Percentiles rank a stretch among this genome's conserved stretches.
phyloP scores from a whole-genome alignment of 163 green algal genomes.

The Chloromonas sp. region DNA sequence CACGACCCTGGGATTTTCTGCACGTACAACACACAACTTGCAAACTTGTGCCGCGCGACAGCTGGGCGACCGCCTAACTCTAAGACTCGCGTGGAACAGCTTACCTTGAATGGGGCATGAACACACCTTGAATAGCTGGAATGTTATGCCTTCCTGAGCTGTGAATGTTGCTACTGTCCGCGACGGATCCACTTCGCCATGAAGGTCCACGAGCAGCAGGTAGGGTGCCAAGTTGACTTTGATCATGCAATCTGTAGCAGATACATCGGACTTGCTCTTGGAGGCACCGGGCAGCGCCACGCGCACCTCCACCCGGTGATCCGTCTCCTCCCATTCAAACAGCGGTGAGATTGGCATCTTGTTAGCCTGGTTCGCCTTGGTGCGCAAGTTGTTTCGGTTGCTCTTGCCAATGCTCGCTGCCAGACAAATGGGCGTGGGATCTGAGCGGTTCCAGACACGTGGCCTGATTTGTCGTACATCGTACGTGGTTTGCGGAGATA shows the following conservation, averaged over 20 bases:
- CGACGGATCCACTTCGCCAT: constrained; percentile 39
- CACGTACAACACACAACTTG: not conserved
- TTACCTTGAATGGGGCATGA: not conserved
- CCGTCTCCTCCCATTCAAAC: constrained; percentile 53
- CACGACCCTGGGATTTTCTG: constrained; percentile 29
- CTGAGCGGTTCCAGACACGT: too few species aligned
- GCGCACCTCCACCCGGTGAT: constrained; percentile 27
- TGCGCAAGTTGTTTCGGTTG: too few species aligned
- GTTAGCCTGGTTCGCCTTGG: too few species aligned
- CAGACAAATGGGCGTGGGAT: too few species aligned
- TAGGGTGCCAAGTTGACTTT: constrained; percentile 64
- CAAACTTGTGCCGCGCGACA: too few species aligned
- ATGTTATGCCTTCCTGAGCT: constrained; percentile 22
- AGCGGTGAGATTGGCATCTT: constrained; percentile 51
- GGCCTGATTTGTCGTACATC: too few species aligned
- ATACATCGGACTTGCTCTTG: constrained; percentile 42
- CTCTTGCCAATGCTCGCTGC: too few species aligned
- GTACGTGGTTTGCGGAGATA: too few species aligned
- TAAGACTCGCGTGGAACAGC: too few species aligned
- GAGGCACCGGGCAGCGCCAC: constrained; percentile 34
- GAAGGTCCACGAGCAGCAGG: constrained; percentile 58
- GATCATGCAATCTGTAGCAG: constrained; percentile 48
- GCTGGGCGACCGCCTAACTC: too few species aligned
- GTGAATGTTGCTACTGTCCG: constrained; percentile 33
- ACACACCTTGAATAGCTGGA: constrained; percentile 52